Evolutionary conservation across 1,284 basidiomycete genomes (phyloP).

Genomic region (Schizophyllum amplum): DNA sequence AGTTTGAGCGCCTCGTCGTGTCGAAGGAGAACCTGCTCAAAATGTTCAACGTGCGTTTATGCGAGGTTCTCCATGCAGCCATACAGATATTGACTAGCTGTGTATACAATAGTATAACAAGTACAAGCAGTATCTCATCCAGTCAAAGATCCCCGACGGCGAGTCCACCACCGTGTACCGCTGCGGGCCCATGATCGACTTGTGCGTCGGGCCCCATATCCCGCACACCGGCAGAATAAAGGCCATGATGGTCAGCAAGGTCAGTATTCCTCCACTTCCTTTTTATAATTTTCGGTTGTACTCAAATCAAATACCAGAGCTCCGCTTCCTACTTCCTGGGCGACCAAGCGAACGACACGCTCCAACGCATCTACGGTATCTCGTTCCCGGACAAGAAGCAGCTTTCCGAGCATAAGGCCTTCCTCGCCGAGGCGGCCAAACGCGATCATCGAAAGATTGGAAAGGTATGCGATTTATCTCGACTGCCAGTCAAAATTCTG

Average conservation of each 20-base stretch:
- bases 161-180: conserved; percentile 97
- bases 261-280: conserved; percentile 21
- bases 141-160: conserved; percentile 94
- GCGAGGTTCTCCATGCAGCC: neutral
- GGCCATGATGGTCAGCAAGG: conserved; percentile 92
- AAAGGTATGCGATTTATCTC: conserved; percentile 40
- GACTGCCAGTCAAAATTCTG: conserved; percentile 2
- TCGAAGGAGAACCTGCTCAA: conserved; percentile 91
- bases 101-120: conserved; percentile 83
- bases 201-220: conserved; percentile 96
- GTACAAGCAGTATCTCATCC: conserved; percentile 96
- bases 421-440: conserved; percentile 94
- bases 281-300: neutral
- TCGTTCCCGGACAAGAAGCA: conserved; percentile 99
- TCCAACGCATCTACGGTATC: conserved; percentile 97
- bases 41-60: conserved; percentile 81
- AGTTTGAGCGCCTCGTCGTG: conserved; percentile 91
- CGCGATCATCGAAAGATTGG: conserved; percentile 96
- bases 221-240: conserved; percentile 98
- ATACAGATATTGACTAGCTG: neutral
- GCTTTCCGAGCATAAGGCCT: conserved; percentile 91
- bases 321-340: conserved; percentile 99
- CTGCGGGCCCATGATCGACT: conserved; percentile 97
- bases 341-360: conserved; percentile 87
- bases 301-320: conserved; percentile 45